Percentiles rank a stretch among this genome's conserved stretches.
Evolutionary conservation across 345 rosid species (phyloP).

Genomic region (Gossypium thurberi): DNA sequence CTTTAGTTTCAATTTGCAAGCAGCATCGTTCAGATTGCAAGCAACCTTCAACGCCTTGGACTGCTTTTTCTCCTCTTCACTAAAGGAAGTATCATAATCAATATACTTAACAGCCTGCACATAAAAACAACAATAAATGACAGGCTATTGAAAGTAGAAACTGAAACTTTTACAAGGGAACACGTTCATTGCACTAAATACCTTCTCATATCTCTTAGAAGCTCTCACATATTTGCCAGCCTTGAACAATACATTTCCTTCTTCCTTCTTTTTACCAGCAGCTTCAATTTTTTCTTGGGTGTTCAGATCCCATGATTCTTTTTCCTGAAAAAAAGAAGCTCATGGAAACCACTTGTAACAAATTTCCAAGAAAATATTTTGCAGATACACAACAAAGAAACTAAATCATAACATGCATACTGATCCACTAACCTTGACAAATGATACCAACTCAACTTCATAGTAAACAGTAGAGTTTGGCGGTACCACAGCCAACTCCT

Average conservation of each 20-base stretch:
- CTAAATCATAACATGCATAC: neutral
- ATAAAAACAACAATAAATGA: neutral
- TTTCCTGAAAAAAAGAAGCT: slow-evolving; percentile 41
- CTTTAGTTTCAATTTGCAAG: slow-evolving; percentile 77
- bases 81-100: slow-evolving; percentile 68
- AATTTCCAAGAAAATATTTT: neutral
- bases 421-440: slow-evolving; percentile 50
- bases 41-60: slow-evolving; percentile 71
- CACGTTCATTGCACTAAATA: neutral
- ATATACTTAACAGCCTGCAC: slow-evolving; percentile 70
- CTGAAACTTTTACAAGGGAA: neutral
- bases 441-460: slow-evolving; percentile 71
- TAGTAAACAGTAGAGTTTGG: slow-evolving; percentile 62
- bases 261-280: slow-evolving; percentile 89
- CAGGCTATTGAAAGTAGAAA: neutral
- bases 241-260: slow-evolving; percentile 75
- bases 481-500: slow-evolving; percentile 80
- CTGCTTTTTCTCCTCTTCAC: slow-evolving; percentile 79
- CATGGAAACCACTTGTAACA: neutral
- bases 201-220: slow-evolving; percentile 90
- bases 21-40: slow-evolving; percentile 83
- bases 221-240: slow-evolving; percentile 73
- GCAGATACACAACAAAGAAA: neutral
- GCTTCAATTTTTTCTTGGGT: slow-evolving; percentile 85
- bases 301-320: slow-evolving; percentile 95